Evolutionary conservation across 352 stramenopile genomes (phyloP), one percentile per base, ranked within the genome.

Genomic region (Globisporangium spinosum): DNA sequence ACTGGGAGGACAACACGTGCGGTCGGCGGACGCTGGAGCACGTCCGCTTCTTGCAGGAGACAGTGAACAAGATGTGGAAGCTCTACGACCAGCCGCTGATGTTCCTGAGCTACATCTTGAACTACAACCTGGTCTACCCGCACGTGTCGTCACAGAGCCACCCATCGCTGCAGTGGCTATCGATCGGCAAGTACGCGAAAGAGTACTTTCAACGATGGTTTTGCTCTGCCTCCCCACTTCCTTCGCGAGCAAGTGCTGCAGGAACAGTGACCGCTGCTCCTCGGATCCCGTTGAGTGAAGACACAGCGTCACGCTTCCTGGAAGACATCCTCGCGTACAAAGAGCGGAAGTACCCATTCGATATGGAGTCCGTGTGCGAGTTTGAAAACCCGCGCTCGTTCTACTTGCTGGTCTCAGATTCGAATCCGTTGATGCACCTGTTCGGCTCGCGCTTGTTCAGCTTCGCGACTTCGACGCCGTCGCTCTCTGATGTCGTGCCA

Each of bases 191-290:
- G 56, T 90, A 88, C 45, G 83, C 83, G 0, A 93, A 91, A 43
- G 83, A 90, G 65, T 90, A 86, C 40, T 93, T 91, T 62, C 78
- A 80, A 0, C 58, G 75, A 17, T 93, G 85, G 85, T 91, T 93
- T 64, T 91, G 85, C 64, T 57, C 59, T 6, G 40, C 69, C 1
- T 53, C 60, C 3, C 53, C 69, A 4, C 56, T 62, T 23, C 32
- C 60, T 58, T 58, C 60, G n/a, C 60, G 60, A 15, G 60, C 7
- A 6, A 27, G 20, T 23, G 40, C 15, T 29, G n/a, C 43, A 34
- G 60, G 60, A 29, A 7, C 43, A 65, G 10, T 23, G 20, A 23
- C 10, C 17, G n/a, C 25, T 17, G 64, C n/a, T 9, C 35, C 51
- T n/a, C 5, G 66, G 0, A 4, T 51, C 4, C 59, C 63, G 13